Percentiles rank a stretch among this genome's conserved stretches.
Conservation (phyloP, 2,329 filamentous ascomycete species). For the Zasmidium citrigriseum region DNA sequence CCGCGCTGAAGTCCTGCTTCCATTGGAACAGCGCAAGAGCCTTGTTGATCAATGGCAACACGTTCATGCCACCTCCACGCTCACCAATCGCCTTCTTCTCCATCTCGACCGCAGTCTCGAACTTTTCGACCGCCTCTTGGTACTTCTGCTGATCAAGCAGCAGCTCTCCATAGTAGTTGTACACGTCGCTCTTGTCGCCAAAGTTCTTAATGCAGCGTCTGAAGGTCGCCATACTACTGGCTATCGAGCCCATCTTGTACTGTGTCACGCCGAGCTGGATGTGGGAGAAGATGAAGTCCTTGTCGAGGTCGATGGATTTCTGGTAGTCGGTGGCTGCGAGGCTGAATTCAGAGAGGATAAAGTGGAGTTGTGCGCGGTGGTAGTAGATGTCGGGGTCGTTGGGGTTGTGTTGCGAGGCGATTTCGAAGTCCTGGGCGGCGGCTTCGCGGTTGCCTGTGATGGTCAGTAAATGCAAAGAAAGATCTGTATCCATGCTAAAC, state of each 20-base stretch:
- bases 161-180: slow-evolving; percentile 99
- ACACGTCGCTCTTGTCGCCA: slow-evolving; percentile 91
- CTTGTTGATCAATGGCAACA: slow-evolving; percentile 97
- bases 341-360: slow-evolving; percentile 91
- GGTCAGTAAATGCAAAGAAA: slow-evolving; percentile 33
- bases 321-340: slow-evolving; percentile 98
- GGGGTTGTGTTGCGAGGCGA: slow-evolving; percentile 80
- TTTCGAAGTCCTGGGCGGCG: slow-evolving; percentile 83
- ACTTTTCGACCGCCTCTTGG: slow-evolving; percentile 93
- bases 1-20: slow-evolving; percentile 94
- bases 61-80: slow-evolving; percentile 95
- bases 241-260: slow-evolving; percentile 99
- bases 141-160: slow-evolving; percentile 96
- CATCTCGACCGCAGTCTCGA: slow-evolving; percentile 97
- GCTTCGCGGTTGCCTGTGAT: slow-evolving; percentile 73
- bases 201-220: slow-evolving; percentile 98
- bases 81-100: slow-evolving; percentile 73
- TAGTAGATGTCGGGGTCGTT: slow-evolving; percentile 98
- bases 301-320: slow-evolving; percentile 96
- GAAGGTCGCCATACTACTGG: slow-evolving; percentile 98
- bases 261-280: slow-evolving; percentile 99
- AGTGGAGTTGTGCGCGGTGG: slow-evolving; percentile 96
- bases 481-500: slow-evolving; percentile 24
- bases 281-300: slow-evolving; percentile 97
- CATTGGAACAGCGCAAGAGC: slow-evolving; percentile 95